Evolutionary conservation across 148 eudicot species (phyloP), one percentile per base, ranked within the genome.

Genomic region (Vaccinium vitisidaea): DNA sequence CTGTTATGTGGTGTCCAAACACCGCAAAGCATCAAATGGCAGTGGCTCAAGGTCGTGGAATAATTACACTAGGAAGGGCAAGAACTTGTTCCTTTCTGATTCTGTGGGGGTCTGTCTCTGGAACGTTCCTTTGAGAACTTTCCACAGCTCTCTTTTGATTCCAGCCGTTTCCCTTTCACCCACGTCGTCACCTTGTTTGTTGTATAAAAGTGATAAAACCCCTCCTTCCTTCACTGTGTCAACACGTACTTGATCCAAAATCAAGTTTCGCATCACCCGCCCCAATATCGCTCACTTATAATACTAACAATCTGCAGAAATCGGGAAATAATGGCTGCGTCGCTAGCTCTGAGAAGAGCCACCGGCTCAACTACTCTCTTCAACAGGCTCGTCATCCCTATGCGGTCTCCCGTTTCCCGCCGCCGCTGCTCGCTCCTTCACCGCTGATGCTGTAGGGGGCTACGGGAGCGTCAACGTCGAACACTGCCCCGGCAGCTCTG

Each of bases 331-430:
- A 67, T 90, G 93, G 94, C 93, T 9, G 80, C 93, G 3, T 86
- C 88, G 18, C 53, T 90, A 1, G 92, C 92, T 84, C 87, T 92
- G 76, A 90, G 91, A 81, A 88, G 94, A 39, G 71, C 88, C 27
- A 76, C 88, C 21, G 86, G 87, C 14, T 59, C 80, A 0, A 7
- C 85, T 10, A 9, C 84, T 25, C 85, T 92, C 59, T 9, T 84
- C 80, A 89, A 83, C 76, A 82, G 49, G 80, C 75, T 88, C 59
- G 43, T 83, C 69, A 89, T 81, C 48, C 93, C 89, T 14, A 14
- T 86, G 13, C 90, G 96, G 13, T 70, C 92, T 5, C 0, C 39
- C 2, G 3, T 36, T 36, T 3, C 39, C 3, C 0, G 81, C 83
- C 16, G 82, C 94, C 8, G 88, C 13, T 0, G 9, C 78, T 23